A percentile compares a stretch with the other conserved stretches of the same genome.
Evolutionary conservation across 164 flowering plant species (phyloP).

Genomic region (Vitis cinerea): DNA sequence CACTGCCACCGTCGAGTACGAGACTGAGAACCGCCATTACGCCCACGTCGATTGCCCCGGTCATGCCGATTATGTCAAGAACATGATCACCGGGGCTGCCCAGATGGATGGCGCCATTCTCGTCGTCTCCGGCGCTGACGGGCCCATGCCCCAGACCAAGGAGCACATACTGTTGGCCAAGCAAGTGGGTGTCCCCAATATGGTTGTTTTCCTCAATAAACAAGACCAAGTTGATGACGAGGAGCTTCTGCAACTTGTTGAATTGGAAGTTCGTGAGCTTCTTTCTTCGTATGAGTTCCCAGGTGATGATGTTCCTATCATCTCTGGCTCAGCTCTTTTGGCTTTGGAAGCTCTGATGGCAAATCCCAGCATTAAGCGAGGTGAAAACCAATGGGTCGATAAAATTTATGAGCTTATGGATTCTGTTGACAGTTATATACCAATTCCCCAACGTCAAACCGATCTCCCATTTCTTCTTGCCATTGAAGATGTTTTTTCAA

Average conservation of each 20-base stretch:
- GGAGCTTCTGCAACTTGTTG: conserved; percentile 60
- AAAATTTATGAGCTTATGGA: conserved; percentile 64
- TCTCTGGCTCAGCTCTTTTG: conserved; percentile 56
- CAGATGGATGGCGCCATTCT: conserved; percentile 79
- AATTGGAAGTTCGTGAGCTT: conserved; percentile 61
- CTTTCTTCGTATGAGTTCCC: conserved; percentile 55
- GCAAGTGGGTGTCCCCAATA: conserved; percentile 69
- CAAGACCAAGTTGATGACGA: conserved; percentile 67
- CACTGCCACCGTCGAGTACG: conserved; percentile 69
- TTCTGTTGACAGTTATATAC: conserved; percentile 55
- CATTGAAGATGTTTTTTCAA: conserved; percentile 64
- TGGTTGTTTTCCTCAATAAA: conserved; percentile 65
- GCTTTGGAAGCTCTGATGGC: conserved; percentile 59
- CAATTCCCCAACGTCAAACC: conserved; percentile 52
- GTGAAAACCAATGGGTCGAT: conserved; percentile 64
- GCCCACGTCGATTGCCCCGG: conserved; percentile 78
- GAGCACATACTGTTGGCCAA: conserved; percentile 64
- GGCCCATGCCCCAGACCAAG: conserved; percentile 75
- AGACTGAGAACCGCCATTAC: conserved; percentile 64
- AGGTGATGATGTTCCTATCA: conserved; percentile 63
- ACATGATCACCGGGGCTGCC: conserved; percentile 78
- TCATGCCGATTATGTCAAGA: conserved; percentile 72
- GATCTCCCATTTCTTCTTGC: conserved; percentile 64
- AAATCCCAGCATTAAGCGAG: conserved; percentile 45
- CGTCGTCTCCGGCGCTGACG: conserved; percentile 65